phyloP scores from a whole-genome alignment of 2,329 filamentous ascomycete genomes.

The Teratosphaeriaceae sp. region DNA sequence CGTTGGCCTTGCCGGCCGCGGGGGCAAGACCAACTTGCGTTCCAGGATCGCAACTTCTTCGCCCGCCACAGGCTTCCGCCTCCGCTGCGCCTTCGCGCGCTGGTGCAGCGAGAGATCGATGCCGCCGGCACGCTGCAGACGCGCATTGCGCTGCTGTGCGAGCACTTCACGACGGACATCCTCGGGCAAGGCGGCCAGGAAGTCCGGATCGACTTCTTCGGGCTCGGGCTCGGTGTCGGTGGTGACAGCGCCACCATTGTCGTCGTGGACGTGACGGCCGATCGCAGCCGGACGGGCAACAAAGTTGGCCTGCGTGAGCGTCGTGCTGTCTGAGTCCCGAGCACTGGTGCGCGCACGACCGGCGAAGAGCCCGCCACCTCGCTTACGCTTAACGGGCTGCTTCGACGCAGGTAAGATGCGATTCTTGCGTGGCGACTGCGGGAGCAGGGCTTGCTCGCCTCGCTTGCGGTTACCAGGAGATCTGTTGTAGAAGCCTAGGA shows the following conservation, averaged over 20 bases:
- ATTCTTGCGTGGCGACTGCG: slow-evolving; percentile 51
- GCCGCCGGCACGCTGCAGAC: slow-evolving; percentile 47
- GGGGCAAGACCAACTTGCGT: slow-evolving; percentile 40
- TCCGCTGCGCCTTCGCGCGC: slow-evolving; percentile 11
- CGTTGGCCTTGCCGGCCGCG: slow-evolving; percentile 48
- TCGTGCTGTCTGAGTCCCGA: slow-evolving; percentile 46
- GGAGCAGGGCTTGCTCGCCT: slow-evolving; percentile 29
- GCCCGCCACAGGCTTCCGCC: slow-evolving; percentile 14
- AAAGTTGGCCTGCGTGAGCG: slow-evolving; percentile 69
- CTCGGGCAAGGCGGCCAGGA: slow-evolving; percentile 75
- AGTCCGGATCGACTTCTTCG: slow-evolving; percentile 58
- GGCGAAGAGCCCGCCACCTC: slow-evolving; percentile 43
- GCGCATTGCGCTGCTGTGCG: slow-evolving; percentile 59
- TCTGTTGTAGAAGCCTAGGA: slow-evolving; percentile 62
- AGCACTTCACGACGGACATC: slow-evolving; percentile 74
- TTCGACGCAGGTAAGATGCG: slow-evolving; percentile 40
- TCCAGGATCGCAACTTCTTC: slow-evolving; percentile 26
- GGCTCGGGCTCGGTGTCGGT: slow-evolving; percentile 29
- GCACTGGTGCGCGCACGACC: slow-evolving; percentile 42
- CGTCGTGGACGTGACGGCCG: slow-evolving; percentile 9
- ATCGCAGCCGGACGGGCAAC: slow-evolving; percentile 35
- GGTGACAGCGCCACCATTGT: slow-evolving; percentile 14
- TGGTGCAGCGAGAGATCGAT: slow-evolving; percentile 30
- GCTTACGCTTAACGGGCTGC: slow-evolving; percentile 60
- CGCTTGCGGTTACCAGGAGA: slow-evolving; percentile 26